phyloP scores from a whole-genome alignment of 345 rosid genomes.

The Barbarea vulgaris region DNA sequence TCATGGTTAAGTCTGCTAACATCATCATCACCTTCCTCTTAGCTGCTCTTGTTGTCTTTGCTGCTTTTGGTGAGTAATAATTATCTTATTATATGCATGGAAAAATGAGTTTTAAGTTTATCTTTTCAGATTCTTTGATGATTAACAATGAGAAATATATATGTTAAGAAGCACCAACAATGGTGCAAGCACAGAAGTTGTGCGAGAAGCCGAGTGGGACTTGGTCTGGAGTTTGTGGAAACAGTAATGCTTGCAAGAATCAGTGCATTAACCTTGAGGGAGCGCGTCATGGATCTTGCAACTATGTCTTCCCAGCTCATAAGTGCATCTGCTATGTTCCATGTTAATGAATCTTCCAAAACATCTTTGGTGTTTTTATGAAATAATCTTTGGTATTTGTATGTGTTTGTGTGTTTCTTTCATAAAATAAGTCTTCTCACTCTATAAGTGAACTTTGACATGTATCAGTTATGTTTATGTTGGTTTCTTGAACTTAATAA shows the following conservation, averaged over 20 bases:
- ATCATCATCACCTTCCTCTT: not conserved
- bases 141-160: too few species aligned
- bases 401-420: too few species aligned
- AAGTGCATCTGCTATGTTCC: not conserved
- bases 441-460: too few species aligned
- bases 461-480: too few species aligned
- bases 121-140: too few species aligned
- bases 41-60: conserved; percentile 20
- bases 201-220: not conserved
- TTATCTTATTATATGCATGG: not conserved
- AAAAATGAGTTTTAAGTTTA: too few species aligned
- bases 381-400: too few species aligned
- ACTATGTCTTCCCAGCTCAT: not conserved
- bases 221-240: conserved; percentile 1
- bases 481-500: too few species aligned
- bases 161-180: not conserved
- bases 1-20: conserved; percentile 14
- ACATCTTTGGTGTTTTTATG: not conserved
- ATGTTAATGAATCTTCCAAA: not conserved
- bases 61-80: conserved; percentile 23
- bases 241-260: not conserved
- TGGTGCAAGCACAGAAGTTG: not conserved
- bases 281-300: not conserved
- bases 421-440: too few species aligned
- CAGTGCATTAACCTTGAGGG: too few species aligned